Percentiles rank a stretch among this genome's conserved stretches.
Conservation (phyloP, 2,329 filamentous ascomycete genomes). For the Talaromyces sp. region DNA sequence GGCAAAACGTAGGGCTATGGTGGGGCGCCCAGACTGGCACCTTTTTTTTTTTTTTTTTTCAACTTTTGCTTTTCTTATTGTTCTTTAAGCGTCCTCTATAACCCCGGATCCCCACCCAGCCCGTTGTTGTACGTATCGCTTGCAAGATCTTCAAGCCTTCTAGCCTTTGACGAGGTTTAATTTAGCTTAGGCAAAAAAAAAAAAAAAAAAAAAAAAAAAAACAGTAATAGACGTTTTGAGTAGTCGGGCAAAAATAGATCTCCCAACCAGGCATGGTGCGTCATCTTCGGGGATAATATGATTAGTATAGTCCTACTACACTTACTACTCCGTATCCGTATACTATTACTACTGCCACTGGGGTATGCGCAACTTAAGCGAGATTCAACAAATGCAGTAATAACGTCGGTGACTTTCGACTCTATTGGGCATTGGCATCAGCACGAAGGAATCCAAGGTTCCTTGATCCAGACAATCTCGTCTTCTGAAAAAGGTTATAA, state of each 20-base stretch:
- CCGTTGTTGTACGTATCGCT: not conserved
- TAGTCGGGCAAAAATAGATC: not conserved
- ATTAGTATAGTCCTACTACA: not conserved
- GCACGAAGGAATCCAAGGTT: not conserved
- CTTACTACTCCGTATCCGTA: not conserved
- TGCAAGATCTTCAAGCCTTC: not conserved
- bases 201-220: not conserved
- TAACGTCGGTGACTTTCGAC: not conserved
- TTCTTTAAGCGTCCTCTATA: not conserved
- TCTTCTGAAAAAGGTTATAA: not conserved
- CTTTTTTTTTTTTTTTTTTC: not conserved
- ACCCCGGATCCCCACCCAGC: not conserved
- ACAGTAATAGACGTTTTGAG: not conserved
- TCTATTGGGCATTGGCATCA: not conserved
- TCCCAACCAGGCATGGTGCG: not conserved
- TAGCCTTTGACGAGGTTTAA: not conserved
- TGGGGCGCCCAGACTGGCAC: not conserved
- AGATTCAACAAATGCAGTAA: not conserved
- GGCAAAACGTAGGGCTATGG: slow-evolving; percentile 7
- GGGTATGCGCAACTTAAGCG: not conserved
- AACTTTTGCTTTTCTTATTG: not conserved
- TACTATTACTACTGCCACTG: not conserved
- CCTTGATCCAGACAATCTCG: not conserved
- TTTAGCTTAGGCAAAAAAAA: not conserved
- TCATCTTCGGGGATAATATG: not conserved